phyloP scores from a whole-genome alignment of 805 yeast species.

The Brettanomyces custersianus region DNA sequence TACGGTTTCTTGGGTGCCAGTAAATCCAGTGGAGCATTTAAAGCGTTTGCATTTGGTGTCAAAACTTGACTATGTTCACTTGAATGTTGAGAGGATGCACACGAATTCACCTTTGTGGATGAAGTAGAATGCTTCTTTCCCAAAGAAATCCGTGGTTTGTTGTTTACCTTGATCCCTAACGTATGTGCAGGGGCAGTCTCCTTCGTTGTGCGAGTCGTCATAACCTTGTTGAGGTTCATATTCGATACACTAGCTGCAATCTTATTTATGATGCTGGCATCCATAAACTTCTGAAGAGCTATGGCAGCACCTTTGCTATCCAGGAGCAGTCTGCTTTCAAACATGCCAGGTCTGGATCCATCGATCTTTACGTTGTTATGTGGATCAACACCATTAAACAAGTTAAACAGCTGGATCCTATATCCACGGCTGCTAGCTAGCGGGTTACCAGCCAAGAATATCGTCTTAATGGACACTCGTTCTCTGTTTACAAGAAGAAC shows the following conservation, averaged over 20 bases:
- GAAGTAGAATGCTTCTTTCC: too few species aligned
- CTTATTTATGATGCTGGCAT: constrained; percentile 25
- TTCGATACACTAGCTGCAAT: constrained; percentile 30
- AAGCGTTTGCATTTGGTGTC: neutral
- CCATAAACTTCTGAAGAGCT: constrained; percentile 32
- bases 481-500: constrained; percentile 22
- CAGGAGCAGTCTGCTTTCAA: constrained; percentile 45
- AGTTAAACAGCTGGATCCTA: constrained; percentile 45
- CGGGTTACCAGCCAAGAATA: constrained; percentile 31
- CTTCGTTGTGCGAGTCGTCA: constrained; percentile 11
- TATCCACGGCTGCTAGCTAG: constrained; percentile 30
- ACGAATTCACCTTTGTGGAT: too few species aligned
- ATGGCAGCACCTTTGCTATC: constrained; percentile 40
- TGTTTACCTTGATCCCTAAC: too few species aligned
- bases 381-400: constrained; percentile 44
- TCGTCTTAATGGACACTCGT: constrained; percentile 15
- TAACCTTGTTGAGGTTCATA: constrained; percentile 22
- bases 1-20: neutral
- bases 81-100: too few species aligned
- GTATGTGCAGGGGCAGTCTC: too few species aligned
- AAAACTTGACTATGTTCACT: neutral
- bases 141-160: too few species aligned
- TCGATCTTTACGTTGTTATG: constrained; percentile 42
- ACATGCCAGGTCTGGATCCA: constrained; percentile 53
- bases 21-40: neutral